Percentiles rank a stretch among this genome's conserved stretches.
phyloP scores from a whole-genome alignment of 805 yeast species.

The Wickerhamiella azyma region DNA sequence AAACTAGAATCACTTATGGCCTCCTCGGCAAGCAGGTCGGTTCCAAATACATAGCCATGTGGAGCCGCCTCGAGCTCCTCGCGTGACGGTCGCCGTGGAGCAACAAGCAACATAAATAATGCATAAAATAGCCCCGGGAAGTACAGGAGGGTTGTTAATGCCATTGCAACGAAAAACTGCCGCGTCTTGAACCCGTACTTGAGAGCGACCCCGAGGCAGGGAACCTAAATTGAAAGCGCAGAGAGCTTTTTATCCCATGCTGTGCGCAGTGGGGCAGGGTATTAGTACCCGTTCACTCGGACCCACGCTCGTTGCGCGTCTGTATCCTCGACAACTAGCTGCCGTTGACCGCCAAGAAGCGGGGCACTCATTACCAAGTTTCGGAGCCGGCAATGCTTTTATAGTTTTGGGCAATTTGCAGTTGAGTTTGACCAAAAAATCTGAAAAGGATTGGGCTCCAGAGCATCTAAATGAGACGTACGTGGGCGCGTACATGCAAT shows the following conservation, averaged over 20 bases:
- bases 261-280: conserved; percentile 1
- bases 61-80: conserved; percentile 6
- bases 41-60: conserved; percentile 4
- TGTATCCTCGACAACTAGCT: neutral
- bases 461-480: too few species aligned
- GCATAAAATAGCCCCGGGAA: conserved; percentile 7
- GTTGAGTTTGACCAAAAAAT: too few species aligned
- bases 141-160: conserved; percentile 1
- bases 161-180: conserved; percentile 1
- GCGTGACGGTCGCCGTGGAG: conserved; percentile 3
- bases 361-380: neutral
- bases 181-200: conserved; percentile 7
- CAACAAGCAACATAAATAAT: neutral
- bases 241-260: conserved; percentile 14
- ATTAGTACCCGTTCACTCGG: conserved; percentile 1
- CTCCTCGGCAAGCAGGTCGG: conserved; percentile 5
- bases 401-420: too few species aligned
- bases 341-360: neutral
- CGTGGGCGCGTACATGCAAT: too few species aligned
- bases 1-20: neutral
- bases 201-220: conserved; percentile 11
- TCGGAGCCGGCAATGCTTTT: too few species aligned
- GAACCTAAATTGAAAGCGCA: conserved; percentile 10
- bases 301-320: conserved; percentile 1
- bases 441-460: too few species aligned